Conservation (phyloP, 495 filamentous ascomycete species). For the Poronia punctata region DNA sequence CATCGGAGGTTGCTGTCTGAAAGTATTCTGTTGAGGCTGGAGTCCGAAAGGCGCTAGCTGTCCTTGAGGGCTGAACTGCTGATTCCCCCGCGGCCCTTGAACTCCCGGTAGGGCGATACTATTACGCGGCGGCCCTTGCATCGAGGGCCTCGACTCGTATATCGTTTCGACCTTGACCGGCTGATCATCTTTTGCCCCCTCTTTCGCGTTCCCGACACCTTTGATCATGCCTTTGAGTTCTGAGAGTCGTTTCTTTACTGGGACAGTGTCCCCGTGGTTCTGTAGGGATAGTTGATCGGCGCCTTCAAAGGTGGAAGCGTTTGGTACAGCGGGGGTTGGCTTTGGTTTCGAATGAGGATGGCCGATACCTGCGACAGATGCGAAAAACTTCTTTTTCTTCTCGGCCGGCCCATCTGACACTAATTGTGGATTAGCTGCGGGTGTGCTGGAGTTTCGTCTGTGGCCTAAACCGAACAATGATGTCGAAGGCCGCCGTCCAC, state of each 20-base stretch:
- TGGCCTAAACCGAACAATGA: slow-evolving; percentile 15
- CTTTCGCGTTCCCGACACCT: slow-evolving; percentile 23
- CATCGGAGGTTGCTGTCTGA: neutral
- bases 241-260: slow-evolving; percentile 21
- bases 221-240: slow-evolving; percentile 27
- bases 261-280: slow-evolving; percentile 4
- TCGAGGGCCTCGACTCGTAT: slow-evolving; percentile 12
- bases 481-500: slow-evolving; percentile 12
- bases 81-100: slow-evolving; percentile 8
- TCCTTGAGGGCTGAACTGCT: too few relatives aligned
- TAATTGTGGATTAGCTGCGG: slow-evolving; percentile 4
- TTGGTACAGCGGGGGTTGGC: slow-evolving; percentile 9
- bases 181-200: slow-evolving; percentile 22
- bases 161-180: slow-evolving; percentile 14
- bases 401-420: slow-evolving; percentile 6
- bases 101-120: slow-evolving; percentile 1
- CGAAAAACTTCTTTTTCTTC: slow-evolving; percentile 17
- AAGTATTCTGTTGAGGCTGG: neutral
- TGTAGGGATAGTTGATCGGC: slow-evolving; percentile 11
- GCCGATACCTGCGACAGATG: slow-evolving; percentile 3
- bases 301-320: slow-evolving; percentile 12
- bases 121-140: slow-evolving; percentile 11
- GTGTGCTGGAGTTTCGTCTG: slow-evolving; percentile 13
- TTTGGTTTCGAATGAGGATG: slow-evolving; percentile 19
- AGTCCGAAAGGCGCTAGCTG: slow-evolving; percentile 7